Percentiles rank a stretch among this genome's conserved stretches.
Conservation (phyloP, 768 basidiomycete species). For the Psilocybe sp. region DNA sequence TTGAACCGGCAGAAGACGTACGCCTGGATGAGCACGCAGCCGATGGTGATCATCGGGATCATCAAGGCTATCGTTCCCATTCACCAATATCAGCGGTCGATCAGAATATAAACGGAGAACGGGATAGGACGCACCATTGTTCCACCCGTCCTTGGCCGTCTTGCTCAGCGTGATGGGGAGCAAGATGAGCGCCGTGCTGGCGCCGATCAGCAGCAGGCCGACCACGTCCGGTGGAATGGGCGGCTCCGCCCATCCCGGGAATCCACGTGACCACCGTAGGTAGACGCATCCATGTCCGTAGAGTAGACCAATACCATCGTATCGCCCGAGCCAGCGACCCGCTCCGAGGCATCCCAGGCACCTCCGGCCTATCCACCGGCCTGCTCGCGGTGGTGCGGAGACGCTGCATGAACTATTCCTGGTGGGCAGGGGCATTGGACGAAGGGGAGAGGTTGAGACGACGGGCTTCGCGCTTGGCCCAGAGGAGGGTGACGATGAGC, state of each 20-base stretch:
- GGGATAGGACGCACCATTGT: slow-evolving; percentile 35
- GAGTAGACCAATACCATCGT: too few relatives aligned
- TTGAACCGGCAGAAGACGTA: slow-evolving; percentile 47
- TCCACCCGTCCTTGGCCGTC: slow-evolving; percentile 37
- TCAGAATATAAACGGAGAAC: too few relatives aligned
- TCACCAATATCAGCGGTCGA: too few relatives aligned
- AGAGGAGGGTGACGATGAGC: slow-evolving; percentile 51
- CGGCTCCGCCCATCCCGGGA: too few relatives aligned
- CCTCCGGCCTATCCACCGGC: too few relatives aligned
- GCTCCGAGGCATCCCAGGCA: too few relatives aligned
- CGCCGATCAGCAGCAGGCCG: slow-evolving; percentile 48
- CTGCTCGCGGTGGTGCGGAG: slow-evolving; percentile 12
- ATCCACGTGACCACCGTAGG: too few relatives aligned
- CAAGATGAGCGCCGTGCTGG: slow-evolving; percentile 27
- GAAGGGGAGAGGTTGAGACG: slow-evolving; percentile 12
- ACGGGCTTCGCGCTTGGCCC: slow-evolving; percentile 49
- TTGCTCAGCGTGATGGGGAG: slow-evolving; percentile 51
- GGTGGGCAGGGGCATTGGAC: not conserved
- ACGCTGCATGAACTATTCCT: slow-evolving; percentile 4
- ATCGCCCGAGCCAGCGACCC: too few relatives aligned
- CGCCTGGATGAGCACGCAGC: slow-evolving; percentile 39
- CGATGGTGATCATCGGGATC: slow-evolving; percentile 50
- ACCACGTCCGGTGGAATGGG: slow-evolving; percentile 49
- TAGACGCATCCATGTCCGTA: too few relatives aligned
- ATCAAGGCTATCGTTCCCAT: slow-evolving; percentile 38